Evolutionary conservation across 495 filamentous ascomycete genomes (phyloP).

Genomic region (Neurospora sp.): DNA sequence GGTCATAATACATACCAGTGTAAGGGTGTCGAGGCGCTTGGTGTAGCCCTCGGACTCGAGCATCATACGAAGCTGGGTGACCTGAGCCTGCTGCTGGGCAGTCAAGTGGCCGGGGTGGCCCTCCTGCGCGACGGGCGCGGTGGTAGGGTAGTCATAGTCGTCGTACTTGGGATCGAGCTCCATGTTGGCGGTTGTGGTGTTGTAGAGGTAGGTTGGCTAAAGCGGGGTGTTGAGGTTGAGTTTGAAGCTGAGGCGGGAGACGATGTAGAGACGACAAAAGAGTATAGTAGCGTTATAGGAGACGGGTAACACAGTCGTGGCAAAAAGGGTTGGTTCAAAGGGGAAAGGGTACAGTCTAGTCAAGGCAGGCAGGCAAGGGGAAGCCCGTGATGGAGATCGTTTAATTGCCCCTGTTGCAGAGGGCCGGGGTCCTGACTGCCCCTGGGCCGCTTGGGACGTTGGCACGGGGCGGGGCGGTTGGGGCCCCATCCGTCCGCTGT

Average conservation of each 20-base stretch:
- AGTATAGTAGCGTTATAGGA: background rate
- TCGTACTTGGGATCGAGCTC: conserved; percentile 85
- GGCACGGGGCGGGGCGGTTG: background rate
- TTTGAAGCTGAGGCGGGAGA: background rate
- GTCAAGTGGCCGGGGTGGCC: conserved; percentile 90
- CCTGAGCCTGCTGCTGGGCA: conserved; percentile 78
- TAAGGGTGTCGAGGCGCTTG: conserved; percentile 82
- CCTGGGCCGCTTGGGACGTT: background rate
- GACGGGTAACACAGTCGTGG: background rate
- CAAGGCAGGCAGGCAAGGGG: background rate
- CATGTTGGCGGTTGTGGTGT: conserved; percentile 27
- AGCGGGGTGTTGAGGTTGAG: background rate
- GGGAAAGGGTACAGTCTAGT: background rate
- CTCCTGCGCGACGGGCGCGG: conserved; percentile 50
- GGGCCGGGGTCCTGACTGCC: background rate
- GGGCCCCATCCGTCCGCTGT: background rate
- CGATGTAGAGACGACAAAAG: background rate
- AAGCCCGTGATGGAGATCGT: background rate
- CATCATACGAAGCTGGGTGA: conserved; percentile 70
- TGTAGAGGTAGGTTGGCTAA: conserved; percentile 7
- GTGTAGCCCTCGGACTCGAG: conserved; percentile 79
- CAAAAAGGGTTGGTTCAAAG: conserved; percentile 1
- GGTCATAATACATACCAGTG: conserved; percentile 46
- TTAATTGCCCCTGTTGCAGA: conserved; percentile 5
- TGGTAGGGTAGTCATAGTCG: conserved; percentile 86